Base-by-base conservation (phyloP, 1,139 yeast species). In the Scheffersomyces segobiensis region DNA sequence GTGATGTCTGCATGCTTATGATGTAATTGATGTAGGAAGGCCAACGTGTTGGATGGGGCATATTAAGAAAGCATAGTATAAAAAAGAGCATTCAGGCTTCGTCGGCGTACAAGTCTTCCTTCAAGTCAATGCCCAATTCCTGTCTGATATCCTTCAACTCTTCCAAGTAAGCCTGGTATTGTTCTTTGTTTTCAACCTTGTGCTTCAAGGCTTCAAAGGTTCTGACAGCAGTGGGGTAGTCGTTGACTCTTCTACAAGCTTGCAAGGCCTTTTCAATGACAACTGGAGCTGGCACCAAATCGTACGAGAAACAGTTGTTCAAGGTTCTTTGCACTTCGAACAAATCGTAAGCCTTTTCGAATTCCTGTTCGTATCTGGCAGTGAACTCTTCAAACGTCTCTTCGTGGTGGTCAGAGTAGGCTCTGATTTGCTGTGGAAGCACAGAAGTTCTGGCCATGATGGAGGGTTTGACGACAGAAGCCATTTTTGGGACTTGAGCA, bases 191-290 rank as follows among this genome's bases (percentile, higher is more conserved):
- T 79, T 93, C 98, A 65, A 95, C 98, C 85, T 95, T 95, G 87
- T 87, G 91, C 79, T 90, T 91, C 77, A 95, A 87, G 66, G 92
- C 90, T 82, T 95, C 99, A 71, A 95, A 95, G 62, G 97, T 97
- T 82, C 99, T 91, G 68, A 93, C 96, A 60, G 99, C 99, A 63
- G 98, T 93, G 63, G 99, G 98, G 82, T 91, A 91, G 82, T 95
- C 99, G 79, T 96, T 93, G 67, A 95, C 98, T 82, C 99, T 91
- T 87, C 99, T 93, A 72, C 98, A 95, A 57, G 99, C 99, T 81
- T 91, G 89, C 75, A 95, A 86, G 56, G 99, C 99, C 82, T 91
- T 91, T 80, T 92, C 97, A 73, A 95, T 85, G 63, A 95, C 98
- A 61, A 90, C 87, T 66, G 99, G 99, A 49, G 99, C 96, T 66